phyloP scores from a whole-genome alignment of 352 stramenopile species.

The Pythium coloratum region DNA sequence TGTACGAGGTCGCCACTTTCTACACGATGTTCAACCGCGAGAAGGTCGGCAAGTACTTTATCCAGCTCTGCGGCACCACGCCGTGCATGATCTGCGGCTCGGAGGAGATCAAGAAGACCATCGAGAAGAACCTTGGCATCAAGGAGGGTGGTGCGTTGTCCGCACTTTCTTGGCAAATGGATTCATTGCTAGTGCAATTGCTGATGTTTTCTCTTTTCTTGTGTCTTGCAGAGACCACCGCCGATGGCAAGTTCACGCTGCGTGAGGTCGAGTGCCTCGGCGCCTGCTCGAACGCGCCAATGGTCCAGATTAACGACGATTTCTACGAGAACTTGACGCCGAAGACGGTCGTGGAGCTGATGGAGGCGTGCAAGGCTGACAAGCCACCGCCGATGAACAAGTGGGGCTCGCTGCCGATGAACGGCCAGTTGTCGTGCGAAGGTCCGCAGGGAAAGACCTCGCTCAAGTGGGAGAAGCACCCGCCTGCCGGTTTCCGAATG shows the following conservation, averaged over 20 bases:
- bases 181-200: background rate
- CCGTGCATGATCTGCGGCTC: constrained; percentile 99
- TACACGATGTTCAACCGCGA: constrained; percentile 99
- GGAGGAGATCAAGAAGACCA: constrained; percentile 99
- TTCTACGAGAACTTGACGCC: constrained; percentile 98
- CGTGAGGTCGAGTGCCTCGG: constrained; percentile 99
- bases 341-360: constrained; percentile 95
- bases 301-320: constrained; percentile 99
- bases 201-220: constrained; percentile 11
- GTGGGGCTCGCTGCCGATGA: constrained; percentile 99
- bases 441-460: constrained; percentile 96
- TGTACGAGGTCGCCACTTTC: constrained; percentile 99
- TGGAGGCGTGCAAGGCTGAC: constrained; percentile 96
- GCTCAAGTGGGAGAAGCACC: constrained; percentile 86
- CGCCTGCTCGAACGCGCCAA: constrained; percentile 98
- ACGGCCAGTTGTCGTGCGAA: constrained; percentile 99
- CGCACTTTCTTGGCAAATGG: background rate
- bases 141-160: constrained; percentile 89
- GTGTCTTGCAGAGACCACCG: constrained; percentile 60
- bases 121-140: constrained; percentile 97
- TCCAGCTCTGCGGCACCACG: constrained; percentile 98
- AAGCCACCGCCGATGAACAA: constrained; percentile 94
- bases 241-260: constrained; percentile 91
- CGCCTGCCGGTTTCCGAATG: constrained; percentile 88
- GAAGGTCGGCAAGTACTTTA: constrained; percentile 95